Percentiles rank a stretch among this genome's conserved stretches.
These are phyloP conservation scores for Cryptococcus sp. DNA, from an alignment of 1,284 basidiomycete genomes.

Conservation along the genomic window DNA sequence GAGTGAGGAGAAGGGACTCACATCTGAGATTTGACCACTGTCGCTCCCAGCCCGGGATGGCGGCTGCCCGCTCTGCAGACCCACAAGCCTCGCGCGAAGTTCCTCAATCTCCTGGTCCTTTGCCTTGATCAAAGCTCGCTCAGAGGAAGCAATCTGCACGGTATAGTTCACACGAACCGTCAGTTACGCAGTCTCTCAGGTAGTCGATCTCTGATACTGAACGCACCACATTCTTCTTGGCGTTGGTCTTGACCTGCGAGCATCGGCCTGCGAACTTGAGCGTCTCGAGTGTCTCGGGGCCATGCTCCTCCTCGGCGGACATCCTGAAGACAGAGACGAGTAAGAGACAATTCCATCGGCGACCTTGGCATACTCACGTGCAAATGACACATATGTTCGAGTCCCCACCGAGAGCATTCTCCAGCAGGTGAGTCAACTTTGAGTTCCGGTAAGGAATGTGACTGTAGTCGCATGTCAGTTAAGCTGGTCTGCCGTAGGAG, in stretches of 20 bases:
- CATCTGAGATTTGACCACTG: slow-evolving; percentile 22
- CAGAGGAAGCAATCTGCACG: slow-evolving; percentile 39
- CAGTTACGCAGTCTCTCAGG: neutral
- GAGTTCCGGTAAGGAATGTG: slow-evolving; percentile 59
- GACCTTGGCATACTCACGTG: slow-evolving; percentile 39
- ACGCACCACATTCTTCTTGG: slow-evolving; percentile 54
- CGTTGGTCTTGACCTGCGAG: slow-evolving; percentile 57
- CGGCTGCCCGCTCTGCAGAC: slow-evolving; percentile 11
- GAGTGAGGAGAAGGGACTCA: slow-evolving; percentile 9
- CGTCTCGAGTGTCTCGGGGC: slow-evolving; percentile 56
- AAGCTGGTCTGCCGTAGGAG: neutral
- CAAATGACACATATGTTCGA: slow-evolving; percentile 59
- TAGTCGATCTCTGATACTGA: no score
- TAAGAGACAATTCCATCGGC: neutral
- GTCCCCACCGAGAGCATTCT: slow-evolving; percentile 57
- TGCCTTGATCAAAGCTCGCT: slow-evolving; percentile 49
- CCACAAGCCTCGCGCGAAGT: slow-evolving; percentile 44
- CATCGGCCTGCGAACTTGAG: slow-evolving; percentile 58
- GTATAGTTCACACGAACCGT: no score
- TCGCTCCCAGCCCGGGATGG: slow-evolving; percentile 2
- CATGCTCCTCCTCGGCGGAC: slow-evolving; percentile 52
- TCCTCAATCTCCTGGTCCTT: slow-evolving; percentile 52
- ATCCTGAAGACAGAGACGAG: slow-evolving; percentile 12
- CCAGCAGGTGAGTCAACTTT: slow-evolving; percentile 55
- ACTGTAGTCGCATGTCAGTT: slow-evolving; percentile 11